Base-by-base conservation (phyloP, 2,329 filamentous ascomycete species). In the Coniella vitis region DNA sequence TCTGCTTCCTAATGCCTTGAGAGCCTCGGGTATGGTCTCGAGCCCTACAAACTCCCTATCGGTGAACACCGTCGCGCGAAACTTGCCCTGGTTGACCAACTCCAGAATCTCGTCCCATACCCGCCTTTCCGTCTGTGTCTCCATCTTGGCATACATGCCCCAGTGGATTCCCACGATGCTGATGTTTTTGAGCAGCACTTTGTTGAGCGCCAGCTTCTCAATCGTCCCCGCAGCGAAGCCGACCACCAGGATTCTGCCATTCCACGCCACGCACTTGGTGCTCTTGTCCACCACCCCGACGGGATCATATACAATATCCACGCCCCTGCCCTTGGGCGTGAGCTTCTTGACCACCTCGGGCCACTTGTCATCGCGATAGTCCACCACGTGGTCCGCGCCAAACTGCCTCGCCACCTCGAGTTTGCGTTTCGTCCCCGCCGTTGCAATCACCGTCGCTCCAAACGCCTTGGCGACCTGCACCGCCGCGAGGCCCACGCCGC, bases 281-380 rank as follows among this genome's bases (percentile, higher is more conserved):
- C 84, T 89, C 62, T 82, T 78, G 56, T 94, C 89, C 43, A 96
- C 87, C 63, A 96, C 70, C 1, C 91, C 91, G 1, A 97, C 91
- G 12, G 91, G 90, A 65, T 97, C 91, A 69, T 89, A 97, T 19
- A 97, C 90, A 45, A 97, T 88, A 66, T 97, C 90, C 16, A 95
- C 90, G 10, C 90, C 81, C 38, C 71, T 66, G 1, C 78, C 78
- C 54, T 81, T 79, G 0, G 87, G 87, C 4, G 86, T 91, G 51
- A 97, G 67, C 57, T 79, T 81, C 70, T 87, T 87, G 41, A 96
- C 89, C 53, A 81, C 66, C 2, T 74, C 71, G n/a, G 79, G 76
- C 75, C 84, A 84, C 47, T 74, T 69, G 2, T 73, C 63, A 54
- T 85, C 74, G 16, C 75, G 75, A 67, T 96, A 96, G 65, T 91